Evolutionary conservation across 257 asterid genomes (phyloP).

Genomic region (Penstemon eatonii): DNA sequence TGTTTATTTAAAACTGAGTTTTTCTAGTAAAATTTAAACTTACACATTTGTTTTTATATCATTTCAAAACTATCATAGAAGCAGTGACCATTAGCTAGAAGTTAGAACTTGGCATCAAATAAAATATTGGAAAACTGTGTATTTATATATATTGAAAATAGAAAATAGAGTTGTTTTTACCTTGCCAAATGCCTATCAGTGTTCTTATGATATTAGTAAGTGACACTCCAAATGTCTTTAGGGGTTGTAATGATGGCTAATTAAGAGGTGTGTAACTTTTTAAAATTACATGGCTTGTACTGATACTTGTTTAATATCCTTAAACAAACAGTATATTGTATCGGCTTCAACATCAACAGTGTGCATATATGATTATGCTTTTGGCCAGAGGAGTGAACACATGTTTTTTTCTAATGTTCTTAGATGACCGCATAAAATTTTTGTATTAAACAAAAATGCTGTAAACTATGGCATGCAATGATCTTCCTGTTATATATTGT

Average conservation of each 20-base stretch:
- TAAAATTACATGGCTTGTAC: conserved; percentile 7
- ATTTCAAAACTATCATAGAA: background rate
- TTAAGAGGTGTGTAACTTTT: background rate
- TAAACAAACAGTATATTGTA: background rate
- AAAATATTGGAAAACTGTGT: conserved; percentile 1
- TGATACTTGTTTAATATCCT: conserved; percentile 1
- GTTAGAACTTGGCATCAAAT: conserved; percentile 1
- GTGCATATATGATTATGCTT: conserved; percentile 1
- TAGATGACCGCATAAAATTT: conserved; percentile 6
- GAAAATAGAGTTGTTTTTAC: conserved; percentile 11
- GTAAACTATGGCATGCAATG: background rate
- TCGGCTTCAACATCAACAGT: conserved; percentile 12
- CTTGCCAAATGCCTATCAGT: background rate
- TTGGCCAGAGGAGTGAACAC: conserved; percentile 8
- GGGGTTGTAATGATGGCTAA: conserved; percentile 12
- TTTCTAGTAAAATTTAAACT: too few relatives aligned
- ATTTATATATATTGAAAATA: background rate
- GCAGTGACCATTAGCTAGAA: background rate
- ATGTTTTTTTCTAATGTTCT: background rate
- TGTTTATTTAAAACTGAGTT: too few relatives aligned
- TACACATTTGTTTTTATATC: too few relatives aligned
- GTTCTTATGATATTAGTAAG: background rate
- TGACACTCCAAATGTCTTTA: background rate
- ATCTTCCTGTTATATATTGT: background rate
- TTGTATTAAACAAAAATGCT: background rate